Conservation (phyloP, 2,329 filamentous ascomycete genomes). For the Fusarium sp. region DNA sequence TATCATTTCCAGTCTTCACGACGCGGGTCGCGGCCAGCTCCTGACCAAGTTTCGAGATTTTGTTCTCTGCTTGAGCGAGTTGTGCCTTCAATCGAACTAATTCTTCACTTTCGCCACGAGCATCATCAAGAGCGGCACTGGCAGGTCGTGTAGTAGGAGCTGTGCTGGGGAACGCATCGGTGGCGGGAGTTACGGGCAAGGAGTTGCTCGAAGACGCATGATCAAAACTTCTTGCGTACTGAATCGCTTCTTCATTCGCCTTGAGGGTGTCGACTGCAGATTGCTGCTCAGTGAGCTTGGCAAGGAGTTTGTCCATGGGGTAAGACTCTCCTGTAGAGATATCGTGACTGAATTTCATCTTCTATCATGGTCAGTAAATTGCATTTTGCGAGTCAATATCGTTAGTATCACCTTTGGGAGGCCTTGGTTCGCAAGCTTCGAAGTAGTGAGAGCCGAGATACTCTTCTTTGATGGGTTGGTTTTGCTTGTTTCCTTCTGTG, state of each 20-base stretch:
- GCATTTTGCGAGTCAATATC: background rate
- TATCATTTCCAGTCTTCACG: constrained; percentile 62
- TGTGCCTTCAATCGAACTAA: constrained; percentile 76
- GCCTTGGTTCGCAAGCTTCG: constrained; percentile 66
- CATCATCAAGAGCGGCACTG: constrained; percentile 61
- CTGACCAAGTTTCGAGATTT: constrained; percentile 77
- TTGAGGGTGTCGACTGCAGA: constrained; percentile 64
- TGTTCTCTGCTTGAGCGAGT: constrained; percentile 75
- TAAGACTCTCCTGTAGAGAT: constrained; percentile 54
- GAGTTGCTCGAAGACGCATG: constrained; percentile 67
- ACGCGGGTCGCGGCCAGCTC: constrained; percentile 75
- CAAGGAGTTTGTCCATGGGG: constrained; percentile 77
- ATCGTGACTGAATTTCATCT: constrained; percentile 62
- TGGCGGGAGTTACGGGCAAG: constrained; percentile 71
- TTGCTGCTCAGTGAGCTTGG: constrained; percentile 79
- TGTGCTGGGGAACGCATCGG: constrained; percentile 62
- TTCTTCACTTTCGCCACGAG: constrained; percentile 62
- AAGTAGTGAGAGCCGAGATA: constrained; percentile 61
- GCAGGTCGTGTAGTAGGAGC: constrained; percentile 64
- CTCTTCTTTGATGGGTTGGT: constrained; percentile 53
- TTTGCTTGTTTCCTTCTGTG: constrained; percentile 37
- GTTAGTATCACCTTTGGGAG: constrained; percentile 60
- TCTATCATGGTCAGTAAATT: constrained; percentile 51
- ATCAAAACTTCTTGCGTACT: constrained; percentile 54
- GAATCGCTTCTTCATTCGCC: constrained; percentile 51